Base-by-base conservation (phyloP, 306 rosid species). In the Sicyos baderoa region DNA sequence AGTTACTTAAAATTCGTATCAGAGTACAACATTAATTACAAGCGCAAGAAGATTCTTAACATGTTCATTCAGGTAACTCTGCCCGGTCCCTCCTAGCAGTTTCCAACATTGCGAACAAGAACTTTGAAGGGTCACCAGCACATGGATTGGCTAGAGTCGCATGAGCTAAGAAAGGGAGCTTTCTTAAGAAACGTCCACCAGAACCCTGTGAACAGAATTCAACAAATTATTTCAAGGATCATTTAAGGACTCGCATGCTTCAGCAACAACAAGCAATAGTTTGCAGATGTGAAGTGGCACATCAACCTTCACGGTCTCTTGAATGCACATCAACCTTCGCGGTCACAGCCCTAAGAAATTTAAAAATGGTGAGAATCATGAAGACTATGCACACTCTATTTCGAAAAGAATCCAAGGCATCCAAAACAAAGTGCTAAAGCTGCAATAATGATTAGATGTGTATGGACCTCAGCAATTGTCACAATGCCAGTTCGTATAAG, bases 181-280 rank as follows among this genome's bases (percentile, higher is more conserved):
- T 93, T 85, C 97, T 85, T 76, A 93, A 76, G 37, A 91, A 81
- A 66, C 97, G 85, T 77, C 99, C 97, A 50, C 99, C 90, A 88
- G 85, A 69, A 76, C 99, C 97, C 99, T 93, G 74, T 49, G 22
- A 71, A 64, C 40, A 77, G 17, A 74, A 65, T 22, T 13, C 13
- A 59, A 56, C 32, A 40, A 48, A 44, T 72, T 62, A 49, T n/a
- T 60, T 9, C 6, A 21, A 51, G 52, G 4, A 27, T 10, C 45
- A 58, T 37, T 71, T 27, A 69, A 54, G 48, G 42, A 22, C 57
- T 45, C 55, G 42, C 32, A 27, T 27, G 32, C 96, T 81, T 82
- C 94, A 29, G 99, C 97, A 54, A 94, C 77, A 83, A 84, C 91
- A 58, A 88, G 78, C 55, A 93, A 73, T 52, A 80, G 85, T 70